Evolutionary conservation across 176 grass and related monocot genomes (phyloP), one percentile per base, ranked within the genome.

Genomic region (Triticum urartu): DNA sequence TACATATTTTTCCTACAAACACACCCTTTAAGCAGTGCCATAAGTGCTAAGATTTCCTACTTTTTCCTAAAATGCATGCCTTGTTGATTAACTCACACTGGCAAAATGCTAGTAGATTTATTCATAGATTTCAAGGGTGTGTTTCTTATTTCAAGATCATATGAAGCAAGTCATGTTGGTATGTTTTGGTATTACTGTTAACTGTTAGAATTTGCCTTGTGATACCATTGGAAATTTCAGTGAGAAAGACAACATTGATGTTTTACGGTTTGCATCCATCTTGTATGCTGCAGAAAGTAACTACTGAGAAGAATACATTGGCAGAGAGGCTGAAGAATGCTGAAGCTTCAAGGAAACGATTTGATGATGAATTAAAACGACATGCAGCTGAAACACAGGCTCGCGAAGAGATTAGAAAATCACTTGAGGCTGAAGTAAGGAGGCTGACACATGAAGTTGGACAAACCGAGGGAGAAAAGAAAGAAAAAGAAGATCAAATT

Each of bases 401-500:
- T 77, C 84, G 81, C 15, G 91, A 95, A 72, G 94, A 93, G 71
- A 78, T 93, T 80, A 87, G 80, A 50, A 81, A 93, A 86, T 94
- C 92, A 79, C 90, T 96, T 72, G 87, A 91, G 61, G 85, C 80
- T 91, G 97, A 99, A 89, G 90, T 99, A 42, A 86, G 92, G 77
- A 91, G 86, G 87, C 80, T 99, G 72, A 92, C 91, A 36, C 79
- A 91, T 56, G 91, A 85, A 34, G 90, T 96, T 82, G 90, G 90
- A 67, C 89, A 92, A 88, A 91, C 72, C 4, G 94, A 96, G 70
- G 93, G 82, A 64, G 92, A 94, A 83, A 99, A 96, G 85, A 87
- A 86, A 86, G 94, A 94, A 80, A 99, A 96, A 72, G 93, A 96
- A 92, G 93, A 87, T 22, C 94, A 99, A 84, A 87, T 99, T 87